phyloP scores from a whole-genome alignment of 2,329 filamentous ascomycete species.

The Ascochyta fabae region DNA sequence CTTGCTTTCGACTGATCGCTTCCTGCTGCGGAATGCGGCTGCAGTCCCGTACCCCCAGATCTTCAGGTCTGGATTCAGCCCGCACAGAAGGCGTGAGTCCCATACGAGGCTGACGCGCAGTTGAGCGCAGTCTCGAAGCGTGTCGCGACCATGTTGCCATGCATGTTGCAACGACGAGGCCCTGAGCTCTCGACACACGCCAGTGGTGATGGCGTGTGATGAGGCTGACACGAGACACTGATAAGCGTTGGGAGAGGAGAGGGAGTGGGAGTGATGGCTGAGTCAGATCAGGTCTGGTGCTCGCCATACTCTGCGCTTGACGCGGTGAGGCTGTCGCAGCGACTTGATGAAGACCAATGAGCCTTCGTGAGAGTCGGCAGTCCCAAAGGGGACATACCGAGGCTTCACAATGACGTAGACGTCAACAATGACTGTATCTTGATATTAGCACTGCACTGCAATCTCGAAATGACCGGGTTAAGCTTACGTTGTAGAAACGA shows the following conservation, averaged over 20 bases:
- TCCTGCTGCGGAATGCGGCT: slow-evolving; percentile 2
- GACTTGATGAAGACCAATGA: slow-evolving; percentile 3
- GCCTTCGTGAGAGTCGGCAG: background rate
- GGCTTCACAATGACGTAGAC: slow-evolving; percentile 18
- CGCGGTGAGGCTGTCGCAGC: slow-evolving; percentile 7
- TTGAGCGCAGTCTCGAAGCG: slow-evolving; percentile 5
- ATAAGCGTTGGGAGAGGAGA: background rate
- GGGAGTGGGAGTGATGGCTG: background rate
- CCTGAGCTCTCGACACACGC: slow-evolving; percentile 2
- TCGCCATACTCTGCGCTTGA: slow-evolving; percentile 2
- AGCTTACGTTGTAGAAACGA: slow-evolving; percentile 24
- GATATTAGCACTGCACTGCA: slow-evolving; percentile 21
- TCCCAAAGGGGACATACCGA: slow-evolving; percentile 6
- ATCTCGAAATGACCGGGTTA: slow-evolving; percentile 2
- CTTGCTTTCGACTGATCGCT: slow-evolving; percentile 1
- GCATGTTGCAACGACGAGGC: slow-evolving; percentile 8
- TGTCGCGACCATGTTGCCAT: slow-evolving; percentile 10
- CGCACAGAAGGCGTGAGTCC: background rate
- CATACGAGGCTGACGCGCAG: slow-evolving; percentile 11
- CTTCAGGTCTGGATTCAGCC: slow-evolving; percentile 11
- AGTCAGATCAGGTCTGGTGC: slow-evolving; percentile 12
- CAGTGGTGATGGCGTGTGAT: slow-evolving; percentile 11
- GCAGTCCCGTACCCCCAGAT: slow-evolving; percentile 5
- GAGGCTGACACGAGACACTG: slow-evolving; percentile 16
- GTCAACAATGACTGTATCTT: slow-evolving; percentile 25